Evolutionary conservation across 2,329 filamentous ascomycete genomes (phyloP).

Genomic region (Penicillium digitatum): DNA sequence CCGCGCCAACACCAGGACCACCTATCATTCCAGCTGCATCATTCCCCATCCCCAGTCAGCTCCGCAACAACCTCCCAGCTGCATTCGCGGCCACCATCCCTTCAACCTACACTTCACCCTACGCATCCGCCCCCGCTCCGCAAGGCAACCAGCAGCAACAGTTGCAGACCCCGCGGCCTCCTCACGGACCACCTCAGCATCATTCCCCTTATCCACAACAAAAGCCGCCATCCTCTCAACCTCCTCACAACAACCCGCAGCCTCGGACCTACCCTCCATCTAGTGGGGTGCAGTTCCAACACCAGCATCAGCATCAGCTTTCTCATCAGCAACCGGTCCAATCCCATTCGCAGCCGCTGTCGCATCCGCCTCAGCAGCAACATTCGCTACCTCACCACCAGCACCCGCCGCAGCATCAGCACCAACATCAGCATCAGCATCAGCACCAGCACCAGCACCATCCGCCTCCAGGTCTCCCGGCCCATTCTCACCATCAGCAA

Average conservation of each 20-base stretch:
- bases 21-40: constrained; percentile 24
- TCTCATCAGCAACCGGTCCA: constrained; percentile 15
- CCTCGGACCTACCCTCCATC: constrained; percentile 20
- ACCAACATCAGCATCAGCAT: constrained; percentile 18
- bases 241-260: constrained; percentile 19
- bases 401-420: constrained; percentile 5
- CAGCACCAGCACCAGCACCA: constrained; percentile 27
- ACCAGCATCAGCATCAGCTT: constrained; percentile 18
- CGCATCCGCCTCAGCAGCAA: constrained; percentile 16
- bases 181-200: constrained; percentile 22
- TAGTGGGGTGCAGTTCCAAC: constrained; percentile 15
- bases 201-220: constrained; percentile 24
- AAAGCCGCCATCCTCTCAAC: constrained; percentile 20
- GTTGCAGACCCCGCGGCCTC: constrained; percentile 23
- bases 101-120: constrained; percentile 42
- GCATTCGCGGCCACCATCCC: constrained; percentile 37
- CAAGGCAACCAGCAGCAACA: constrained; percentile 33
- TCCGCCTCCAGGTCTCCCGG: constrained; percentile 18
- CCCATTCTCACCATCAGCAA: constrained; percentile 17
- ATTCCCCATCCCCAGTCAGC: constrained; percentile 36
- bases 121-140: constrained; percentile 38
- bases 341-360: constrained; percentile 12
- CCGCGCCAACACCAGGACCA: constrained; percentile 16
- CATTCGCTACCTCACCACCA: constrained; percentile 4
- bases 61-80: constrained; percentile 39